Base-by-base conservation (phyloP, 1,284 basidiomycete genomes). In the Golubevia pallescens region DNA sequence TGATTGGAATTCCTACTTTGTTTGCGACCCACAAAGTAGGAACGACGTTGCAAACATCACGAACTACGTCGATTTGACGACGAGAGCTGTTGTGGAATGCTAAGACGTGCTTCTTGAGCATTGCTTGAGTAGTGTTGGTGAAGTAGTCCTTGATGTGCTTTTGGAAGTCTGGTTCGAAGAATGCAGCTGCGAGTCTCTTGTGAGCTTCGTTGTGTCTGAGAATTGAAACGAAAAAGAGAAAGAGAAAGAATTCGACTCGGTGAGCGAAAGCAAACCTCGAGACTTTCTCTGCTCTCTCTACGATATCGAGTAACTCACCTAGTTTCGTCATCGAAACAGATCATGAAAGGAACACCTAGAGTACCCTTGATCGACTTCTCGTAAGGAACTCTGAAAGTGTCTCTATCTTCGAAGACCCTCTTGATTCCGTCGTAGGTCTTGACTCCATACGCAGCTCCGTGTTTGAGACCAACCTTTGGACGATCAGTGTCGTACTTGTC, bases 31-130 rank as follows among this genome's bases (percentile, higher is more conserved):
- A 74, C 89, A 51, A 86, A 38, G 92, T 86, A 4, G 93, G 90
- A 0, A 91, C 88, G 38, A 87, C 80, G 78, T 89, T 91, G 69
- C 92, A 80, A 2, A 93, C 91, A 73, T 92, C 90, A 4, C 89
- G 87, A 24, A 92, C 90, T 66, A 94, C 86, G 78, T 94, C 92
- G 21, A 93, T 87, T 55, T 88, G 88, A 55, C 84, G 86, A 2
- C 86, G 87, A 34, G 88, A 87, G 21, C 87, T 86, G 14, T 88
- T 89, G 10, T 90, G 88, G 16, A 90, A 84, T 1, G 87, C 80
- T 82, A 87, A 92, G 1, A 90, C 90, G 67, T 88, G 83, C 20
- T 81, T 71, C 38, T 86, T 73, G 68, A 93, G 89, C 32, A 92
- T 85, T 62, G 88, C 87, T 28, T 87, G 86, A 24, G 91, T 91